These are phyloP conservation scores for Cytospora chrysosperma DNA, from an alignment of 2,329 filamentous ascomycete species.

Conservation along the genomic window DNA sequence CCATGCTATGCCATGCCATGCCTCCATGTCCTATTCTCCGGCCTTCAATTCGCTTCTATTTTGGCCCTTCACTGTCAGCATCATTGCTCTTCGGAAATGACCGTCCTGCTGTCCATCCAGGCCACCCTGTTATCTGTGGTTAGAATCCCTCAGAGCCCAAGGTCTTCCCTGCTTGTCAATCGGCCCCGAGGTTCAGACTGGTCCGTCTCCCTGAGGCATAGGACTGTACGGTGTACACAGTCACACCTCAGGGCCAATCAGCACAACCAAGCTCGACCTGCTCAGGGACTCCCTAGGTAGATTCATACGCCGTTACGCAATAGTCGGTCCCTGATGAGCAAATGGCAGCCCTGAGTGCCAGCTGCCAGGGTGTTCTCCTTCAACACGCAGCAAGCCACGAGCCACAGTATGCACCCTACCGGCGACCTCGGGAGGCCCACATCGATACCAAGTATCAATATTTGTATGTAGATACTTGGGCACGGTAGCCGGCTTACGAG, in stretches of 20 bases:
- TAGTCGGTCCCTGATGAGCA: background rate
- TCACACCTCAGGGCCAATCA: background rate
- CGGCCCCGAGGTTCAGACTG: background rate
- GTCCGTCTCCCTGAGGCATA: background rate
- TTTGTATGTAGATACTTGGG: background rate
- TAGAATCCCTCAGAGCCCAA: conserved; percentile 6
- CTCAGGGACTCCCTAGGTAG: background rate
- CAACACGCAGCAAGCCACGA: background rate
- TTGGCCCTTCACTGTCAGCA: background rate
- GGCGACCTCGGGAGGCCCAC: background rate
- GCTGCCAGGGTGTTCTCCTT: background rate
- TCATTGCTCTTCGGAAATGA: conserved; percentile 19
- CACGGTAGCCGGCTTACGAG: background rate
- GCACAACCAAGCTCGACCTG: background rate
- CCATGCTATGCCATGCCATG: background rate
- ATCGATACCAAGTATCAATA: no score
- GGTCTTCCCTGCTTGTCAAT: conserved; percentile 19
- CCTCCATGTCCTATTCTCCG: no score
- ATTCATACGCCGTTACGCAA: background rate
- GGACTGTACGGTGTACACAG: background rate
- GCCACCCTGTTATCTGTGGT: conserved; percentile 12
- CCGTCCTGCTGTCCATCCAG: conserved; percentile 15
- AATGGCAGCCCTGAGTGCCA: no score
- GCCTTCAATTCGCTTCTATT: background rate
- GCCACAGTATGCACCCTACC: background rate